phyloP scores from a whole-genome alignment of 495 filamentous ascomycete genomes.

The Rhizodiscina lignyota region DNA sequence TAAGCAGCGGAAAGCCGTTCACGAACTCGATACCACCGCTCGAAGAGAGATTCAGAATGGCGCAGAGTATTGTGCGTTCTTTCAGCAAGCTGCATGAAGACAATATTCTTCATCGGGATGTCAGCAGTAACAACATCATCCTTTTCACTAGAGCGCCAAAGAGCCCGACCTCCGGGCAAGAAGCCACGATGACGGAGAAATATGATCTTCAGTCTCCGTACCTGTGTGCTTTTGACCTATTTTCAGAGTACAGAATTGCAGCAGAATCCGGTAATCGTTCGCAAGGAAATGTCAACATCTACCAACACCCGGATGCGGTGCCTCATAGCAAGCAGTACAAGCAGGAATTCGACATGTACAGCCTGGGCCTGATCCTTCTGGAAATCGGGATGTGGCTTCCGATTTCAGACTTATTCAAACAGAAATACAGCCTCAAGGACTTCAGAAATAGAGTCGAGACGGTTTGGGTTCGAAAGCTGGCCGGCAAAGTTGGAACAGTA shows the following conservation, averaged over 20 bases:
- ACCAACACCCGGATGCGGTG: slow-evolving; percentile 50
- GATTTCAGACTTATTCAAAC: slow-evolving; percentile 48
- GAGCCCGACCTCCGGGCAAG: too few relatives aligned
- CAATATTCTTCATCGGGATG: slow-evolving; percentile 62
- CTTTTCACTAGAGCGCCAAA: too few relatives aligned
- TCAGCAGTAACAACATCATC: slow-evolving; percentile 64
- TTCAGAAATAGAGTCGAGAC: slow-evolving; percentile 47
- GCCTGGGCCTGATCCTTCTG: slow-evolving; percentile 64
- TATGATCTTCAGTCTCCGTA: slow-evolving; percentile 49
- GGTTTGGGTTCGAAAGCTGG: slow-evolving; percentile 42
- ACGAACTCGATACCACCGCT: slow-evolving; percentile 37
- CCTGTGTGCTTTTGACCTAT: slow-evolving; percentile 66
- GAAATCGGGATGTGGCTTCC: slow-evolving; percentile 86
- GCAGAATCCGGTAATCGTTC: slow-evolving; percentile 6
- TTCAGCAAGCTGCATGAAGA: slow-evolving; percentile 61
- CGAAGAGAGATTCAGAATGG: slow-evolving; percentile 74
- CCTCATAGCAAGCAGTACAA: slow-evolving; percentile 13
- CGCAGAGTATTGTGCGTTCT: slow-evolving; percentile 60
- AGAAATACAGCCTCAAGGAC: slow-evolving; percentile 44
- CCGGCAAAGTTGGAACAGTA: slow-evolving; percentile 25
- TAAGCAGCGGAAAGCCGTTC: too few relatives aligned
- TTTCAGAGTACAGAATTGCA: slow-evolving; percentile 45
- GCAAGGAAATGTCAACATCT: slow-evolving; percentile 25
- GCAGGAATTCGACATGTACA: slow-evolving; percentile 59
- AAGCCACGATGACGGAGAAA: slow-evolving; percentile 8